Evolutionary conservation across 2,329 filamentous ascomycete species (phyloP).

Genomic region (Leptographium lundbergii): DNA sequence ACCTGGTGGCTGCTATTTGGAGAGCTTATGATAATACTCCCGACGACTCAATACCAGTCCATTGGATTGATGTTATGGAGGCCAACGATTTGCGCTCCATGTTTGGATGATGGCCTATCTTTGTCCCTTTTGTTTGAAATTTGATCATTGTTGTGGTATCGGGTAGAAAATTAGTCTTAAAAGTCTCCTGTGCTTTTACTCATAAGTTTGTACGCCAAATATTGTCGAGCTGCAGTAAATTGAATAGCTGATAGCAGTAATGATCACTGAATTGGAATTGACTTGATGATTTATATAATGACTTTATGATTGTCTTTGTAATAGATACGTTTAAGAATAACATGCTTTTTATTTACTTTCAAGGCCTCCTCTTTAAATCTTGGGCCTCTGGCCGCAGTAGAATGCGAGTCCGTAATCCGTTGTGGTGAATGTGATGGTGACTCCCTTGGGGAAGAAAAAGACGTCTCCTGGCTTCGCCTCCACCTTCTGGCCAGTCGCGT

Average conservation of each 20-base stretch:
- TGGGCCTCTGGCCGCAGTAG: slow-evolving; percentile 4
- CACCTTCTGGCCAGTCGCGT: slow-evolving; percentile 1
- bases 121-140: background rate
- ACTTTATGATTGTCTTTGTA: background rate
- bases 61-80: slow-evolving; percentile 28
- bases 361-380: slow-evolving; percentile 3
- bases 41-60: slow-evolving; percentile 15
- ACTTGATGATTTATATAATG: background rate
- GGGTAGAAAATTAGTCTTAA: too few species aligned
- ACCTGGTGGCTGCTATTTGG: slow-evolving; percentile 26
- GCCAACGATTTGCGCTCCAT: slow-evolving; percentile 6
- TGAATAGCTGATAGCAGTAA: background rate
- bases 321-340: background rate
- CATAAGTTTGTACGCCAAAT: background rate
- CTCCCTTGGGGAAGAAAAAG: slow-evolving; percentile 6
- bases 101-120: slow-evolving; percentile 4
- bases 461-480: slow-evolving; percentile 5
- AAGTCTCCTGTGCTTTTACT: too few species aligned
- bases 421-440: slow-evolving; percentile 4
- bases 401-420: slow-evolving; percentile 6
- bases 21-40: slow-evolving; percentile 22
- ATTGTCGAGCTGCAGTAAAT: background rate
- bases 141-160: background rate
- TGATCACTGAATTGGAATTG: background rate
- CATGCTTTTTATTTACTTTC: background rate